Conservation (phyloP, 2,329 filamentous ascomycete genomes). For the Stagonosporopsis rhizophila region DNA sequence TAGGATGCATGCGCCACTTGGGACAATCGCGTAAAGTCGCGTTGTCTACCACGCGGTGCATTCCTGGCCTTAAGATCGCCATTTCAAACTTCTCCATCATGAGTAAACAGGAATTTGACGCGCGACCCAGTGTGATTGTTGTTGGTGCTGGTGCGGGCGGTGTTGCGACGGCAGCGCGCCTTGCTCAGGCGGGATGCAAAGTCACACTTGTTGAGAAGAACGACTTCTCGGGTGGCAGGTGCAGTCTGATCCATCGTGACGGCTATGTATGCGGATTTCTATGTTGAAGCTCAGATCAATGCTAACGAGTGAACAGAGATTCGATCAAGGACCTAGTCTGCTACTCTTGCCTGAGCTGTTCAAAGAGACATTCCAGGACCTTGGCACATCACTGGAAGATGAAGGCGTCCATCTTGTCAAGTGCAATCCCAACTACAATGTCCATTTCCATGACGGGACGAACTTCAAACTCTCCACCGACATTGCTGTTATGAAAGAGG, state of each 20-base stretch:
- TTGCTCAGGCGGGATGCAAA: slow-evolving; percentile 72
- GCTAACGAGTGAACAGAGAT: slow-evolving; percentile 55
- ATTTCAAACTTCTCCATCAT: slow-evolving; percentile 11
- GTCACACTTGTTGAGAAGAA: slow-evolving; percentile 86
- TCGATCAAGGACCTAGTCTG: slow-evolving; percentile 79
- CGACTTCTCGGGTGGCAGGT: slow-evolving; percentile 73
- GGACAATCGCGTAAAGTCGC: slow-evolving; percentile 17
- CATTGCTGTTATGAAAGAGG: slow-evolving; percentile 71
- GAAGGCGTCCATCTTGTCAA: slow-evolving; percentile 74
- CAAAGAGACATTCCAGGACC: slow-evolving; percentile 71
- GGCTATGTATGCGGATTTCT: slow-evolving; percentile 58
- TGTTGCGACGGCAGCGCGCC: slow-evolving; percentile 73
- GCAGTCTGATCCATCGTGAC: slow-evolving; percentile 67
- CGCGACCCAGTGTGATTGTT: slow-evolving; percentile 38
- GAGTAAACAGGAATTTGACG: slow-evolving; percentile 19
- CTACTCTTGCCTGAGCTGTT: slow-evolving; percentile 76
- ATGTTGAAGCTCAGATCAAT: not conserved
- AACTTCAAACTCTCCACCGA: slow-evolving; percentile 71
- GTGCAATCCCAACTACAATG: slow-evolving; percentile 77
- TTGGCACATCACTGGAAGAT: slow-evolving; percentile 68
- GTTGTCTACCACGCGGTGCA: slow-evolving; percentile 10
- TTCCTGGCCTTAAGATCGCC: slow-evolving; percentile 14
- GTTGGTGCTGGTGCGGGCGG: slow-evolving; percentile 74
- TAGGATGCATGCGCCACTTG: slow-evolving; percentile 18
- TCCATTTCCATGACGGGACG: slow-evolving; percentile 75